Evolutionary conservation across 176 grass and related monocot genomes (phyloP), one percentile per base, ranked within the genome.

Genomic region (Panicum miliaceum): DNA sequence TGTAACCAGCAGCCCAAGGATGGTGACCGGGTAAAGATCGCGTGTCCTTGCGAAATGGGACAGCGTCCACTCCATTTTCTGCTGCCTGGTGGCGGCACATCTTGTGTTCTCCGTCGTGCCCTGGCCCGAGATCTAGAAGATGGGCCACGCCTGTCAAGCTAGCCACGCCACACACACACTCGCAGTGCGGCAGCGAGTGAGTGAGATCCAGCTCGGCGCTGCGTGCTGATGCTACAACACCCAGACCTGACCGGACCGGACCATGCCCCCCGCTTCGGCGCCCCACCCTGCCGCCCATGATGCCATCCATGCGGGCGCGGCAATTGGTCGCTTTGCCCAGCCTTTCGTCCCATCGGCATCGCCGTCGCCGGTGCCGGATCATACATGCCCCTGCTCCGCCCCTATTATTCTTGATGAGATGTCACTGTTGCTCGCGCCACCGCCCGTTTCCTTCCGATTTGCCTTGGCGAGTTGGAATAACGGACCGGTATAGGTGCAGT

Each of bases 151-250:
- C 42, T 51, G 63, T 54, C 88, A 54, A 64, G 25, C 54, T 45
- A 37, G 29, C 68, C 59, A 59, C 29, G 41, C 38, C 82, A 68
- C 60, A 52, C 65, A 35, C 64, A 41, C 27, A 16, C n/a, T n/a
- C 56, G 20, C 53, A 57, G 22, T 23, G 22, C 23, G 22, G 5
- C 22, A 10, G 56, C 23, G 54, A 58, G 54, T 23, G 79, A 77
- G 79, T 78, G 88, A 82, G 57, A 73, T 81, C 83, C 88, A 86
- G 88, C 79, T 90, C 88, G 57, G 73, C 26, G 77, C 36, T 71
- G 71, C 71, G 26, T 27, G 29, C 60, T 15, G 65, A 25, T 58
- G 63, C 73, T 25, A 47, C 75, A 35, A 40, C 37, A 66, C 48
- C 29, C 69, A 16, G 64, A 70, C 60, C 62, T 22, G 61, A 52